These are phyloP conservation scores for Neofusicoccum ribis DNA, from an alignment of 2,329 filamentous ascomycete species.

Conservation along the genomic window DNA sequence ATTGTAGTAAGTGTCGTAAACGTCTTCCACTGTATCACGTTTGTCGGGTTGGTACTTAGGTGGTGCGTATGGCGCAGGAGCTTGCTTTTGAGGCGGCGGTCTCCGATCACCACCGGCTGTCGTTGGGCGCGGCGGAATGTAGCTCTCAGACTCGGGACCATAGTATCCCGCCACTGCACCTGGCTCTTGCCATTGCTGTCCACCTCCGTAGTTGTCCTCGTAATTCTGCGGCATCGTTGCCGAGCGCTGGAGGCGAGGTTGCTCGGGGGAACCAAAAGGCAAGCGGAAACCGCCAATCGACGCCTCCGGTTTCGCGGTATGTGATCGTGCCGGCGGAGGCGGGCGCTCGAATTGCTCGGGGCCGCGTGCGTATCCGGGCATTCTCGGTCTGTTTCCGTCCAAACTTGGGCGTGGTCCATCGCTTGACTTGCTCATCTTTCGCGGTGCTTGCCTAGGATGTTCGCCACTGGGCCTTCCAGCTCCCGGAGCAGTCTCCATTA, in stretches of 20 bases:
- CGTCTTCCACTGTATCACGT: constrained; percentile 44
- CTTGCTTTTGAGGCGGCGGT: neutral
- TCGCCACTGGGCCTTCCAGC: constrained; percentile 13
- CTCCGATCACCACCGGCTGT: constrained; percentile 32
- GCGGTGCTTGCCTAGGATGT: constrained; percentile 7
- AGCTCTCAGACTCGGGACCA: constrained; percentile 37
- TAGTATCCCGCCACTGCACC: constrained; percentile 37
- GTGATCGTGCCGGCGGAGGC: constrained; percentile 20
- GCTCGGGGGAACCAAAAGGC: constrained; percentile 15
- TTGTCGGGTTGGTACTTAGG: constrained; percentile 26
- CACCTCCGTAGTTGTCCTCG: constrained; percentile 22
- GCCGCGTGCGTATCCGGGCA: constrained; percentile 10
- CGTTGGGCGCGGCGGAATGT: constrained; percentile 37
- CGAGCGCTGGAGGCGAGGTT: constrained; percentile 31
- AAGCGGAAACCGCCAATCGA: constrained; percentile 15
- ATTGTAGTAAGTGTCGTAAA: constrained; percentile 53
- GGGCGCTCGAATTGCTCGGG: constrained; percentile 23
- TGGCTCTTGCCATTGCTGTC: constrained; percentile 36
- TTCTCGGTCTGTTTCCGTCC: constrained; percentile 2
- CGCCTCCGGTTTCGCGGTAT: constrained; percentile 6
- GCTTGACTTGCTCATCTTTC: constrained; percentile 20
- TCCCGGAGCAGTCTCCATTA: constrained; percentile 23
- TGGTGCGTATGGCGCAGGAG: constrained; percentile 4
- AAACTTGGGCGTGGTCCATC: constrained; percentile 12
- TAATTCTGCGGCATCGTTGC: constrained; percentile 40